Conservation (phyloP, 495 filamentous ascomycete species). For the Aspergillus funiculosus region DNA sequence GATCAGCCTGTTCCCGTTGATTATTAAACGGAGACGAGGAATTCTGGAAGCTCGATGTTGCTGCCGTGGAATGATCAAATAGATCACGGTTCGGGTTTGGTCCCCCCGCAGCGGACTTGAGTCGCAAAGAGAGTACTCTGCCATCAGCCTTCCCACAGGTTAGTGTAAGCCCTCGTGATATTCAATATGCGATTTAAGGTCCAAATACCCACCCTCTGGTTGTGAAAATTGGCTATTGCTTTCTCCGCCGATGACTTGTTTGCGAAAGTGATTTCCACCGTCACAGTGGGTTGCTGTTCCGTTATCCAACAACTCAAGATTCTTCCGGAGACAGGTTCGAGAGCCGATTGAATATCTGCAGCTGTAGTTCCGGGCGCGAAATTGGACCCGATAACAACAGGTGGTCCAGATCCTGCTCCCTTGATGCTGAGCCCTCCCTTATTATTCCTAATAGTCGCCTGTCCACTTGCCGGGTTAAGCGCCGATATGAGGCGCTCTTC, state of each 20-base stretch:
- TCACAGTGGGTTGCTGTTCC: conserved; percentile 66
- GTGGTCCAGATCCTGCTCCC: conserved; percentile 68
- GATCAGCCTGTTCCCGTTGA: conserved; percentile 45
- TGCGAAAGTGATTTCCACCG: conserved; percentile 78
- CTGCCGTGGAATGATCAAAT: conserved; percentile 27
- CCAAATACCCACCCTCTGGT: conserved; percentile 60
- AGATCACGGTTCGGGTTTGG: conserved; percentile 25
- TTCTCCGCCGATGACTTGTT: conserved; percentile 72
- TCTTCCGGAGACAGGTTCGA: conserved; percentile 65
- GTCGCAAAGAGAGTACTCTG: conserved; percentile 68
- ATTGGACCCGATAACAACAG: conserved; percentile 78
- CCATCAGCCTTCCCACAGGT: conserved; percentile 66
- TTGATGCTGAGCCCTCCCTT: conserved; percentile 64
- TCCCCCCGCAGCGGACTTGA: conserved; percentile 47
- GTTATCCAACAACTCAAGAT: conserved; percentile 68
- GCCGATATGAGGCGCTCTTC: conserved; percentile 35
- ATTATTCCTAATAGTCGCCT: conserved; percentile 25
- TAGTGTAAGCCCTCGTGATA: conserved; percentile 17
- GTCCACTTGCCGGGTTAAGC: conserved; percentile 24
- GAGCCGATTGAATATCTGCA: conserved; percentile 84
- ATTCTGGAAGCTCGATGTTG: conserved; percentile 2
- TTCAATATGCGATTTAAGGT: background rate
- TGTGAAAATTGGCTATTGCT: conserved; percentile 78
- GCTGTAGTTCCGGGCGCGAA: conserved; percentile 91
- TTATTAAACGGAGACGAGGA: conserved; percentile 32